Evolutionary conservation across 495 filamentous ascomycete genomes (phyloP).

Genomic region (Penicillium egyptiacum): DNA sequence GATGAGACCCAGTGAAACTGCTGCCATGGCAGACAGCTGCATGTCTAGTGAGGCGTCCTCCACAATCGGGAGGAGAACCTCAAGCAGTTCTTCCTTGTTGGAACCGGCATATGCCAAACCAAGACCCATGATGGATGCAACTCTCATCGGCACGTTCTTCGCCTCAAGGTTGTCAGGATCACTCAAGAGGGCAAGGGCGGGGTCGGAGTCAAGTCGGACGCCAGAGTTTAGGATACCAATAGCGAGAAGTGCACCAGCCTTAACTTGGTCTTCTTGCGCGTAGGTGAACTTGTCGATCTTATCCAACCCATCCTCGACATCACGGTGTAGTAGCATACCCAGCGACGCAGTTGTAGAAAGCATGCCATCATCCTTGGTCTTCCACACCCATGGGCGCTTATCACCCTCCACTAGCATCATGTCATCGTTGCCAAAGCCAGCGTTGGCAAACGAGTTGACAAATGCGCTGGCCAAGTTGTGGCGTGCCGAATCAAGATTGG

Average conservation of each 20-base stretch:
- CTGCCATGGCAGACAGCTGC: slow-evolving; percentile 95
- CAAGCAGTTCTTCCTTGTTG: slow-evolving; percentile 78
- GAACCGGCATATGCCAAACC: slow-evolving; percentile 92
- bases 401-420: slow-evolving; percentile 84
- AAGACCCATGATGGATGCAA: slow-evolving; percentile 91
- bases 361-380: slow-evolving; percentile 98
- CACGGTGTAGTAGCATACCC: slow-evolving; percentile 86
- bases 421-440: slow-evolving; percentile 93
- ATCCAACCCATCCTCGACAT: slow-evolving; percentile 83
- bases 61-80: slow-evolving; percentile 81
- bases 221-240: slow-evolving; percentile 94
- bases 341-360: slow-evolving; percentile 91
- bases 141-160: slow-evolving; percentile 72
- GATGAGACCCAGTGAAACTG: slow-evolving; percentile 83
- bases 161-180: slow-evolving; percentile 73
- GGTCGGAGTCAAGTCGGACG: slow-evolving; percentile 81
- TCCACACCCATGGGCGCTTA: slow-evolving; percentile 95
- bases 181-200: slow-evolving; percentile 79
- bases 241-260: slow-evolving; percentile 84
- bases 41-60: slow-evolving; percentile 78
- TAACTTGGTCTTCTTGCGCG: slow-evolving; percentile 76
- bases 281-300: slow-evolving; percentile 94
- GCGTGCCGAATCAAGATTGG: slow-evolving; percentile 89
- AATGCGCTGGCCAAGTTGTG: slow-evolving; percentile 96
- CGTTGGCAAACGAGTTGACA: slow-evolving; percentile 95